Conservation (phyloP, 179 eudicot genomes). For the Sideroxylon spinosum region DNA sequence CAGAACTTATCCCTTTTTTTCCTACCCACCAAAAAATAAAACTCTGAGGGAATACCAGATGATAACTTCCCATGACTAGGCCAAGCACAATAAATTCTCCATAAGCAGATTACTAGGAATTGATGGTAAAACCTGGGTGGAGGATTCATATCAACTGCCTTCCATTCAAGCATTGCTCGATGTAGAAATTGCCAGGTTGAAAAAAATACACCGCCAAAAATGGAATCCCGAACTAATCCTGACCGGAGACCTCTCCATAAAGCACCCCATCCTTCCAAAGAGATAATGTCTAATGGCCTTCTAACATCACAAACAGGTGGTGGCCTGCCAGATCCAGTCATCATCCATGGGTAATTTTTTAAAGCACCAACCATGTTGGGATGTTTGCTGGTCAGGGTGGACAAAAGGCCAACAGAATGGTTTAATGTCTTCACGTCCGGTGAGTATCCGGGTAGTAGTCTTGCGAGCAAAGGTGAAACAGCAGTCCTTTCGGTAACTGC, state of each 20-base stretch:
- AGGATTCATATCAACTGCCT: conserved; percentile 81
- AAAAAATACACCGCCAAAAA: conserved; percentile 86
- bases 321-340: conserved; percentile 89
- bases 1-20: not conserved
- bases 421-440: conserved; percentile 51
- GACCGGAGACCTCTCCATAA: conserved; percentile 80
- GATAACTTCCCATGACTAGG: not conserved
- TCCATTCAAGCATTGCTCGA: conserved; percentile 65
- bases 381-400: conserved; percentile 49
- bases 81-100: conserved; percentile 2
- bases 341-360: conserved; percentile 90
- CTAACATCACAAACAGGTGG: conserved; percentile 70
- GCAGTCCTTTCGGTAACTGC: conserved; percentile 22
- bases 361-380: conserved; percentile 46
- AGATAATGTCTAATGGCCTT: conserved; percentile 43
- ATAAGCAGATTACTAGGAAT: conserved; percentile 2
- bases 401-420: conserved; percentile 57
- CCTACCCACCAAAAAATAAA: not conserved
- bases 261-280: conserved; percentile 80
- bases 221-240: conserved; percentile 70
- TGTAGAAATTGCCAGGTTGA: conserved; percentile 80
- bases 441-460: conserved; percentile 49
- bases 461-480: conserved; percentile 45
- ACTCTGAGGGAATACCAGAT: not conserved
- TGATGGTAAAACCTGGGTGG: conserved; percentile 43